phyloP scores from a whole-genome alignment of 2,329 filamentous ascomycete species.

The Exophiala sp. region DNA sequence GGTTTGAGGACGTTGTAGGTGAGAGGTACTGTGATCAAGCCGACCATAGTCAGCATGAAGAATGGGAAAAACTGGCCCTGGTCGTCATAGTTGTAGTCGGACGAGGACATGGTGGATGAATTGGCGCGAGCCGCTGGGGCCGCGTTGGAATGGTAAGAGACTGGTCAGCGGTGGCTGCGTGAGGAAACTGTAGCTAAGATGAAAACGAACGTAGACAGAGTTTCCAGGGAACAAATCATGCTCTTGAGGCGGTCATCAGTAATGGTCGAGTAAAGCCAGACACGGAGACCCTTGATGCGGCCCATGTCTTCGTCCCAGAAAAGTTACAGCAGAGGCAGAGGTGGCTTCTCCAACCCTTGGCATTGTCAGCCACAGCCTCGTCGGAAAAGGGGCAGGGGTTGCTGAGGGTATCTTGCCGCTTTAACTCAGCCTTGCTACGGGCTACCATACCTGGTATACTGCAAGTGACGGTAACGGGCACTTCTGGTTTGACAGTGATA shows the following conservation, averaged over 20 bases:
- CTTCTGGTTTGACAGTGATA: no score
- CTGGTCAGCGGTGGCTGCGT: neutral
- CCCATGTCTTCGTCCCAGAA: neutral
- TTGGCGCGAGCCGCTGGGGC: constrained; percentile 17
- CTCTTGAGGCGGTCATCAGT: neutral
- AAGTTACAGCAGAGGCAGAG: neutral
- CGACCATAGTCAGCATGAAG: constrained; percentile 88
- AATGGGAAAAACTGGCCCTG: constrained; percentile 98
- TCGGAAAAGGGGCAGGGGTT: neutral
- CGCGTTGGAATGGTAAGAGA: neutral
- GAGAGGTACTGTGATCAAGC: constrained; percentile 80
- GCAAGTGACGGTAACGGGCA: no score
- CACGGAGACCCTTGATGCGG: neutral
- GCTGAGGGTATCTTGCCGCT: no score
- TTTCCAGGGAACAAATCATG: neutral
- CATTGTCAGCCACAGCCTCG: neutral
- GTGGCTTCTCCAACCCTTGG: constrained; percentile 1
- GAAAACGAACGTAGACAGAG: neutral
- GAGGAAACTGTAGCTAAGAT: neutral
- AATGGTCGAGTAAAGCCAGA: neutral
- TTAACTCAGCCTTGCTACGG: no score
- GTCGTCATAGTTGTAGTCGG: constrained; percentile 97
- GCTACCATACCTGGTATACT: no score
- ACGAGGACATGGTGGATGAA: constrained; percentile 60
- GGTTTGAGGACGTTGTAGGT: constrained; percentile 83